A percentile compares a stretch with the other conserved stretches of the same genome.
These are phyloP conservation scores for Sarocladiaceae sp. DNA, from an alignment of 2,329 filamentous ascomycete species.

Conservation along the genomic window DNA sequence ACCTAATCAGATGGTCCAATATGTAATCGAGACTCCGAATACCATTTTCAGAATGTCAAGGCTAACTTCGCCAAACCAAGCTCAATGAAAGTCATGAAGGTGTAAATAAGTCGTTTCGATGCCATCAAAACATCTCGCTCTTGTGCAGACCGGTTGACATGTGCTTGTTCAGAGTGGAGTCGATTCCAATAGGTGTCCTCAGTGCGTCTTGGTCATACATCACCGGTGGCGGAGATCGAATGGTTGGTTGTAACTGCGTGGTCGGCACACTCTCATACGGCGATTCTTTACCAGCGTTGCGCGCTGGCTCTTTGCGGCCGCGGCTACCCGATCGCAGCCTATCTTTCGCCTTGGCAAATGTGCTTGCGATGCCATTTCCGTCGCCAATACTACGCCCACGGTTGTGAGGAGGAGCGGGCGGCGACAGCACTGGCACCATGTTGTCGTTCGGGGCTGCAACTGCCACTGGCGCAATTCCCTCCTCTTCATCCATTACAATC, in stretches of 20 bases:
- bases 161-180: constrained; percentile 26
- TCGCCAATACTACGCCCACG: constrained; percentile 52
- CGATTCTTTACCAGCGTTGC: constrained; percentile 20
- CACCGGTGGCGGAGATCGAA: constrained; percentile 23
- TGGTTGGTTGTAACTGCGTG: constrained; percentile 20
- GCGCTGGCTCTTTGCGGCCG: constrained; percentile 36
- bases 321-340: constrained; percentile 55
- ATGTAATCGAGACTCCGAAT: not conserved
- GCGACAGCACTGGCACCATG: constrained; percentile 37
- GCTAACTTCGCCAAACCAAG: not conserved
- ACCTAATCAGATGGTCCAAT: too few relatives aligned
- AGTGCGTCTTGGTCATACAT: constrained; percentile 31
- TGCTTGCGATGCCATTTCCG: constrained; percentile 43
- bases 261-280: constrained; percentile 36
- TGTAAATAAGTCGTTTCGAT: not conserved
- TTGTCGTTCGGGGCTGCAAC: constrained; percentile 33
- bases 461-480: constrained; percentile 14
- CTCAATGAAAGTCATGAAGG: not conserved
- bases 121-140: constrained; percentile 48
- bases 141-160: constrained; percentile 45
- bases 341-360: constrained; percentile 52
- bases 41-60: not conserved
- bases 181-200: constrained; percentile 23
- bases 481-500: constrained; percentile 57
- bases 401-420: constrained; percentile 43